These are phyloP conservation scores for Suillus placidus DNA, from an alignment of 768 basidiomycete species.

Conservation along the genomic window DNA sequence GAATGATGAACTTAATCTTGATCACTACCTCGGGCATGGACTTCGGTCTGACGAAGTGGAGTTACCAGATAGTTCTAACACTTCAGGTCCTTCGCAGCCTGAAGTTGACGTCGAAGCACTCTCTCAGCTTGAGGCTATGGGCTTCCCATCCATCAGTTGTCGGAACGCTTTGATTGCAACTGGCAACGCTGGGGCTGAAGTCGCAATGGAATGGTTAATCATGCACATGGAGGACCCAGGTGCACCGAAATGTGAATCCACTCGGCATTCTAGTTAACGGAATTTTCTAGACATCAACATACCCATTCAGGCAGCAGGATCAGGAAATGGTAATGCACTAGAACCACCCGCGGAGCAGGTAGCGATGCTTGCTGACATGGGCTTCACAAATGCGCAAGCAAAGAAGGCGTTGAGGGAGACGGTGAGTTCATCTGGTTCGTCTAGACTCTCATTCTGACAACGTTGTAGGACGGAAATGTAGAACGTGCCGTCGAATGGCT, in stretches of 20 bases:
- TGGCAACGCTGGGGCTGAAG: slow-evolving; percentile 71
- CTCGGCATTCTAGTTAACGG: background rate
- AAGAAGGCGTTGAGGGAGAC: slow-evolving; percentile 86
- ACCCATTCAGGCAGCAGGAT: slow-evolving; percentile 52
- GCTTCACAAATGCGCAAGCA: slow-evolving; percentile 83
- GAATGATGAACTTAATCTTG: slow-evolving; percentile 60
- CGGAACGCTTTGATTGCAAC: slow-evolving; percentile 92
- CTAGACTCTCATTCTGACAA: background rate
- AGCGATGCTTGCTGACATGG: slow-evolving; percentile 83
- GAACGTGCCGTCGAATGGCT: slow-evolving; percentile 96
- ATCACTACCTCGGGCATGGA: slow-evolving; percentile 67
- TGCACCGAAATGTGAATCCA: slow-evolving; percentile 31
- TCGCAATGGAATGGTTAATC: slow-evolving; percentile 96
- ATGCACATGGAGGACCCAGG: slow-evolving; percentile 94
- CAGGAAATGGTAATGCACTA: slow-evolving; percentile 31
- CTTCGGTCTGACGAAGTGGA: slow-evolving; percentile 69
- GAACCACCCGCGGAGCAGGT: slow-evolving; percentile 77
- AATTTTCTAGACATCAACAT: slow-evolving; percentile 77
- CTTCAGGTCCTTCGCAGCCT: slow-evolving; percentile 47
- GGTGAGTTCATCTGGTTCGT: slow-evolving; percentile 44
- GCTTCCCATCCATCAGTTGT: slow-evolving; percentile 84
- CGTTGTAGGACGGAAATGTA: slow-evolving; percentile 60
- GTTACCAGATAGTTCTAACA: slow-evolving; percentile 57
- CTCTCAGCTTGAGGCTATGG: slow-evolving; percentile 83
- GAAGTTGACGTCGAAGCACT: slow-evolving; percentile 77